Evolutionary conservation across 2,329 filamentous ascomycete species (phyloP), one percentile per base, ranked within the genome.

Genomic region (Aspergillus fructus): DNA sequence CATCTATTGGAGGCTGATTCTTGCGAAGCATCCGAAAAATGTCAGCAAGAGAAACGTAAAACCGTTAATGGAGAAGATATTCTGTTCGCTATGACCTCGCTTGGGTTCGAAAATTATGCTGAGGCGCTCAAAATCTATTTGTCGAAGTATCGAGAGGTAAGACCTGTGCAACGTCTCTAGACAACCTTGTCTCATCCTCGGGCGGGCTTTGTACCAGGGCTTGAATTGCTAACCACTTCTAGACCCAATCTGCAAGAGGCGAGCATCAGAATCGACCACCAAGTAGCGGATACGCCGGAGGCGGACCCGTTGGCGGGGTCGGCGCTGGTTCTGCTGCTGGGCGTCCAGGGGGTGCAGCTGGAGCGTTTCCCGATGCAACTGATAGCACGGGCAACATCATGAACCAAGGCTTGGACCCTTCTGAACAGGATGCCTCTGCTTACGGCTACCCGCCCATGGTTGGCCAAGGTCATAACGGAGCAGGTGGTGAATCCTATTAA

Each of bases 1-100:
- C 34, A 42, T 43, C 21, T 13, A 34, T 15, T 21, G 11, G 3
- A 50, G 46, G 42, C 48, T 48, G 30, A 53, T 33, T 15, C 40
- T 7, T 46, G 39, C 33, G 66, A 64, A 74, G 94, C 94, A 27
- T 97, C 94, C 62, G 94, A 99, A 77, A 99, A 99, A 78, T 99
- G 94, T 72, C 94, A 99, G 74, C 94, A 97, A 76, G 94, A 99
- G 78, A 99, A 99, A 83, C 87, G 94, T 69, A 99, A 99, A 82
- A 99, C 94, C 0, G 94, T 99, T 65, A 99, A 99, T 71, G 94
- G 94, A 66, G 94, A 99, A 77, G 94, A 99, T 70, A 99, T 99
- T 59, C 81, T 99, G 46, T 99, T 97, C 73, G 94, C 94, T 60
- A 99, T 99, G 94, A 97, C 93, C 7, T 99, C 94, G 24, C 84